Evolutionary conservation across 345 rosid species (phyloP).

Genomic region (Sisymbrium altissimum): DNA sequence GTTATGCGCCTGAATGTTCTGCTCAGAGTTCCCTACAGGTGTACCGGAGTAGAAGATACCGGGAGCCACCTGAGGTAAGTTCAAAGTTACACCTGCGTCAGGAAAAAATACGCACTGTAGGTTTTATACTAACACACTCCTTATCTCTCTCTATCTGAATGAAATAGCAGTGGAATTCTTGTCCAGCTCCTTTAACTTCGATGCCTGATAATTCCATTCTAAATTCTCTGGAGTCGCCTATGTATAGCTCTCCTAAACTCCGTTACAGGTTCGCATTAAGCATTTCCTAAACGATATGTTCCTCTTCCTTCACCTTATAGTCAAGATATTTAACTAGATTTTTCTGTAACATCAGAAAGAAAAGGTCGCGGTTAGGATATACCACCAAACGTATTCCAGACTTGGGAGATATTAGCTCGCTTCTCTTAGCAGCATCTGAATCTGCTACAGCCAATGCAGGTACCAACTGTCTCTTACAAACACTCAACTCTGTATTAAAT

Average conservation of each 20-base stretch:
- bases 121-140: neutral
- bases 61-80: constrained; percentile 32
- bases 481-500: neutral
- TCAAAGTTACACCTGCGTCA: neutral
- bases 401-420: constrained; percentile 14
- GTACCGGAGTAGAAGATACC: constrained; percentile 35
- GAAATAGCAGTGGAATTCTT: constrained; percentile 9
- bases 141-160: neutral
- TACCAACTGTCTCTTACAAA: neutral
- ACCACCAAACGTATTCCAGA: constrained; percentile 5
- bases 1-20: neutral
- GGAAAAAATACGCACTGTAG: neutral
- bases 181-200: neutral
- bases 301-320: neutral
- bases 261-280: constrained; percentile 29
- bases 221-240: constrained; percentile 17
- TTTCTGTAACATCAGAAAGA: constrained; percentile 11
- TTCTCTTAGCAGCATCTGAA: constrained; percentile 20
- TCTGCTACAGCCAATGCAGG: constrained; percentile 17
- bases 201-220: constrained; percentile 11
- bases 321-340: neutral
- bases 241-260: constrained; percentile 26
- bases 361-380: constrained; percentile 7
- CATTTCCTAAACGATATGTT: neutral
- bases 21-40: constrained; percentile 16